These are phyloP conservation scores for Globisporangium nagaii DNA, from an alignment of 352 stramenopile species.

Conservation along the genomic window DNA sequence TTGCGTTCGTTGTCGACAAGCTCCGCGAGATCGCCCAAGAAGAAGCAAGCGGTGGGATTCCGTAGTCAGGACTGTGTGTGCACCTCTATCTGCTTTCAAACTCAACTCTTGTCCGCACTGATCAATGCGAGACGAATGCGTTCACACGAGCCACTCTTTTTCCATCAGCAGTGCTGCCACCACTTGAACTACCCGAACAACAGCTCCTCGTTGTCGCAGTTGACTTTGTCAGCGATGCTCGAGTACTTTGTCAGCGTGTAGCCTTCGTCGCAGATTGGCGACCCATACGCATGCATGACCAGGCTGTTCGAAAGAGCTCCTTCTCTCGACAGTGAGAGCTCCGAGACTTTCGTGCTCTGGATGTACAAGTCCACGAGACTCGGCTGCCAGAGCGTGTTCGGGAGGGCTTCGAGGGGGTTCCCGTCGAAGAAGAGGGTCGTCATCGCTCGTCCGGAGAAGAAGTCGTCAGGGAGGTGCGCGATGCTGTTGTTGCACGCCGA, in stretches of 20 bases:
- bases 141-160: too few relatives aligned
- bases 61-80: too few relatives aligned
- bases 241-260: background rate
- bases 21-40: background rate
- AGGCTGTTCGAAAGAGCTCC: background rate
- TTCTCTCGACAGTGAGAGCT: background rate
- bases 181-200: background rate
- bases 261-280: background rate
- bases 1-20: background rate
- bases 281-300: background rate
- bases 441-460: background rate
- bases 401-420: background rate
- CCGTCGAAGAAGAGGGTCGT: conserved; percentile 5
- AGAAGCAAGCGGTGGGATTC: background rate
- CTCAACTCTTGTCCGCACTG: too few relatives aligned
- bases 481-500: conserved; percentile 7
- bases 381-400: background rate
- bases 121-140: too few relatives aligned
- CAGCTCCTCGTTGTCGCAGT: background rate
- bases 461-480: background rate
- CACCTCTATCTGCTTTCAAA: too few relatives aligned
- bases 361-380: conserved; percentile 12
- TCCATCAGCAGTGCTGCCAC: too few relatives aligned
- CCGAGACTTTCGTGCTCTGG: background rate
- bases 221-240: background rate